Evolutionary conservation across 2,329 filamentous ascomycete species (phyloP).

Genomic region (Gnomoniopsis smithogilvyi): DNA sequence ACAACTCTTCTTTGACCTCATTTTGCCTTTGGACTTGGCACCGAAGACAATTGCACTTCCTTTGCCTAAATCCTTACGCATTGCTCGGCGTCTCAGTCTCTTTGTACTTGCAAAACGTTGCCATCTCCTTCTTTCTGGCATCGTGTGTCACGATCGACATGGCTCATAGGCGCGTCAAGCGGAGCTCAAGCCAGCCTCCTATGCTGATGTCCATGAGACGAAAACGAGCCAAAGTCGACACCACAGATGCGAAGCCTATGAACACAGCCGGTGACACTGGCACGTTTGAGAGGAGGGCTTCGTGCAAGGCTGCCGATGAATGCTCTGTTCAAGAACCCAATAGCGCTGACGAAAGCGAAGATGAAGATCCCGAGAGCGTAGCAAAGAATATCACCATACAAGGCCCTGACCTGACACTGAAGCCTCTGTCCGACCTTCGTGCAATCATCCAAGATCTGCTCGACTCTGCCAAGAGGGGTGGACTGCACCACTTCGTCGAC

Average conservation of each 20-base stretch:
- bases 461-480: not conserved
- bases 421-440: slow-evolving; percentile 2
- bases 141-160: not conserved
- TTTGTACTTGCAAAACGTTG: not conserved
- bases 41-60: not conserved
- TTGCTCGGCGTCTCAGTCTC: not conserved
- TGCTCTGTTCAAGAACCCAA: no score
- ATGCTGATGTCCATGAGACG: no score
- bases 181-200: not conserved
- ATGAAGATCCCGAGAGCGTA: not conserved
- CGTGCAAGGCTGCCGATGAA: no score
- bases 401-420: not conserved
- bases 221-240: no score
- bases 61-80: not conserved
- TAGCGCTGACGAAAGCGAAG: not conserved
- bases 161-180: not conserved
- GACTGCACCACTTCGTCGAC: not conserved
- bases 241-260: no score
- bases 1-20: not conserved
- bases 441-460: slow-evolving; percentile 2
- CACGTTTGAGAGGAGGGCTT: no score
- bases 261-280: no score
- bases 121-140: not conserved
- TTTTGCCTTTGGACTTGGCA: not conserved
- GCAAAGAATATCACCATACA: not conserved